Conservation (phyloP, 495 filamentous ascomycete species). For the Penicillium goetzii region DNA sequence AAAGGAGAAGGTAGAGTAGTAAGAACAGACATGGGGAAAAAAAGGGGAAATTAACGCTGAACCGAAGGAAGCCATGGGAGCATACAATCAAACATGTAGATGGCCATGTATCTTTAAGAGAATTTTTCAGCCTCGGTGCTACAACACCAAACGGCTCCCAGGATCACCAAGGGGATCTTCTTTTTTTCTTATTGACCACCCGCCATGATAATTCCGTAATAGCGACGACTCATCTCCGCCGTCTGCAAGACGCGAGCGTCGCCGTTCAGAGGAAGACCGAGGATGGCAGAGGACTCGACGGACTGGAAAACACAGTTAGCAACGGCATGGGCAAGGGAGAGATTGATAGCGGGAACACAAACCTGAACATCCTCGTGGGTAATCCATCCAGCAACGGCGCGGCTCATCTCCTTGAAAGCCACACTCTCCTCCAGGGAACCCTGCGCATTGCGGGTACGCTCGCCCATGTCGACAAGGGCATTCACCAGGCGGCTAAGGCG, state of each 20-base stretch:
- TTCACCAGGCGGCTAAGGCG: conserved; percentile 63
- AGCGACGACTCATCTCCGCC: conserved; percentile 67
- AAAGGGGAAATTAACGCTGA: neutral
- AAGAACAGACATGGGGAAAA: neutral
- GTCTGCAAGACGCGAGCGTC: conserved; percentile 71
- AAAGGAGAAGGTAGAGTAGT: neutral
- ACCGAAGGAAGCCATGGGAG: neutral
- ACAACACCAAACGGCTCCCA: neutral
- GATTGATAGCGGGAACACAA: conserved; percentile 29
- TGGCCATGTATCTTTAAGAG: neutral
- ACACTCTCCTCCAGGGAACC: conserved; percentile 78
- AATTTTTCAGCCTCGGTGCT: neutral
- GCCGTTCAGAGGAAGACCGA: conserved; percentile 71
- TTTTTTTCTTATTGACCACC: conserved; percentile 40
- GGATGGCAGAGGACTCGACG: conserved; percentile 52
- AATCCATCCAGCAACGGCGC: conserved; percentile 61
- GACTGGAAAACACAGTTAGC: conserved; percentile 32
- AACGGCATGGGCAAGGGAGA: conserved; percentile 14
- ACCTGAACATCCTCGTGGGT: conserved; percentile 64
- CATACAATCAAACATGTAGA: neutral
- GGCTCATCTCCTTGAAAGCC: conserved; percentile 69
- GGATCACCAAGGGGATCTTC: neutral
- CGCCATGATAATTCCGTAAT: conserved; percentile 62
- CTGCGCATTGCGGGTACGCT: conserved; percentile 52
- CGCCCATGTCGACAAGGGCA: conserved; percentile 65